Conservation (phyloP, 2,329 filamentous ascomycete species). For the Exutisphaerella laricina region DNA sequence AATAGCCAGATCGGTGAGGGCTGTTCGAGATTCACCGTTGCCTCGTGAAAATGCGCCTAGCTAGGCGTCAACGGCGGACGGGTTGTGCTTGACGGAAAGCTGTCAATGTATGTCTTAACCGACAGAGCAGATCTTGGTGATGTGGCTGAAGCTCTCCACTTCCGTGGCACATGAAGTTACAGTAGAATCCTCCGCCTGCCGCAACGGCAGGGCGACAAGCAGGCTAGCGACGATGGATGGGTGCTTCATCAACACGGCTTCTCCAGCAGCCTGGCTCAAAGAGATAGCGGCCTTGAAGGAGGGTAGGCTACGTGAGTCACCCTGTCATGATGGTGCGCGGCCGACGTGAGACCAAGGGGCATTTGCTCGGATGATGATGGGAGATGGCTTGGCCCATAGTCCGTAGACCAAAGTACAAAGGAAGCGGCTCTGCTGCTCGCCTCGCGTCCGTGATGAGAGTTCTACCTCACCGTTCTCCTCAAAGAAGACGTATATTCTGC, state of each 20-base stretch:
- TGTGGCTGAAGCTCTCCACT: slow-evolving; percentile 16
- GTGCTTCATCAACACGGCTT: background rate
- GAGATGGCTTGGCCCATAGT: slow-evolving; percentile 9
- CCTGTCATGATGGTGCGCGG: slow-evolving; percentile 14
- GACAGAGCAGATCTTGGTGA: slow-evolving; percentile 8
- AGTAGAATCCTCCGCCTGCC: slow-evolving; percentile 3
- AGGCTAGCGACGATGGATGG: background rate
- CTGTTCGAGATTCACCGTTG: slow-evolving; percentile 14
- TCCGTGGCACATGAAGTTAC: background rate
- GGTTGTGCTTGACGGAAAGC: slow-evolving; percentile 1
- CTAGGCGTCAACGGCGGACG: slow-evolving; percentile 6
- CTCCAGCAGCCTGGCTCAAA: slow-evolving; percentile 18
- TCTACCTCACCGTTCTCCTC: background rate
- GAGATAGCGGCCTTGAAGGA: slow-evolving; percentile 9
- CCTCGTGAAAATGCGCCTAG: slow-evolving; percentile 13
- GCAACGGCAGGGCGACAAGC: background rate
- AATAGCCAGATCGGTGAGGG: slow-evolving; percentile 14
- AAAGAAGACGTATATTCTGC: background rate
- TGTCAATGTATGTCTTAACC: slow-evolving; percentile 16
- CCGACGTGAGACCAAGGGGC: slow-evolving; percentile 7
- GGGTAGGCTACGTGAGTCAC: slow-evolving; percentile 19
- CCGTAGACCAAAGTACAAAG: slow-evolving; percentile 15
- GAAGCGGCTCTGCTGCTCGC: slow-evolving; percentile 12
- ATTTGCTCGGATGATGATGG: slow-evolving; percentile 5
- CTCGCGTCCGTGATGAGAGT: slow-evolving; percentile 1